Evolutionary conservation across 1,139 yeast species (phyloP).

Genomic region (Hyphopichia fennica): DNA sequence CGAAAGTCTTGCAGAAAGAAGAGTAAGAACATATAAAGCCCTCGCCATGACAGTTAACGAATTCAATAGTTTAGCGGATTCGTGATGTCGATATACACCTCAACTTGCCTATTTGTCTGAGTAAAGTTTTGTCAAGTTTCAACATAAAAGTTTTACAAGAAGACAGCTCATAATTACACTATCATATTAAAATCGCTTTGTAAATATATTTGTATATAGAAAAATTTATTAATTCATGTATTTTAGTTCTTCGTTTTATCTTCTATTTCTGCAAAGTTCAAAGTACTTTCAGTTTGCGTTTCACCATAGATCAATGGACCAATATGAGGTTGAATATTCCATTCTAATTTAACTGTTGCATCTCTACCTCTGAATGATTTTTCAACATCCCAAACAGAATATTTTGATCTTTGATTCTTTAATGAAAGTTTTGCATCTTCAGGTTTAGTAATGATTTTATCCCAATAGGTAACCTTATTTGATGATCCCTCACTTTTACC

Average conservation of each 20-base stretch:
- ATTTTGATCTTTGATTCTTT: constrained; percentile 61
- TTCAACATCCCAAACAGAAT: constrained; percentile 87
- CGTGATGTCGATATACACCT: too few species aligned
- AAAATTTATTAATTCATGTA: background rate
- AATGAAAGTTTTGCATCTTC: constrained; percentile 60
- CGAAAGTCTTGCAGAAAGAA: constrained; percentile 20
- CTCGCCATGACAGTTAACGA: too few species aligned
- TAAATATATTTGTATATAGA: constrained; percentile 4
- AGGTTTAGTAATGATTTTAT: constrained; percentile 63
- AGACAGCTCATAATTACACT: too few species aligned
- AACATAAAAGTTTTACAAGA: too few species aligned
- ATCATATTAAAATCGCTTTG: background rate
- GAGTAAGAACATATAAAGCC: constrained; percentile 19
- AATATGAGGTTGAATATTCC: constrained; percentile 91
- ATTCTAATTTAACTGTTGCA: constrained; percentile 71
- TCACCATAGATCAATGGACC: constrained; percentile 79
- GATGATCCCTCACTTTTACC: constrained; percentile 52
- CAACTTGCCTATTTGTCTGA: too few species aligned
- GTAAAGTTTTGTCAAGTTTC: too few species aligned
- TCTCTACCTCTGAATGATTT: constrained; percentile 65
- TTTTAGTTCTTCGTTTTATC: constrained; percentile 9
- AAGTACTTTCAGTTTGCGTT: constrained; percentile 27
- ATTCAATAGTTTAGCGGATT: background rate
- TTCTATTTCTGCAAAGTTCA: constrained; percentile 27
- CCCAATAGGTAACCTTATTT: constrained; percentile 89